A percentile compares a stretch with the other conserved stretches of the same genome.
These are phyloP conservation scores for Cicer chorassanicum DNA, from an alignment of 306 rosid species.

Conservation along the genomic window DNA sequence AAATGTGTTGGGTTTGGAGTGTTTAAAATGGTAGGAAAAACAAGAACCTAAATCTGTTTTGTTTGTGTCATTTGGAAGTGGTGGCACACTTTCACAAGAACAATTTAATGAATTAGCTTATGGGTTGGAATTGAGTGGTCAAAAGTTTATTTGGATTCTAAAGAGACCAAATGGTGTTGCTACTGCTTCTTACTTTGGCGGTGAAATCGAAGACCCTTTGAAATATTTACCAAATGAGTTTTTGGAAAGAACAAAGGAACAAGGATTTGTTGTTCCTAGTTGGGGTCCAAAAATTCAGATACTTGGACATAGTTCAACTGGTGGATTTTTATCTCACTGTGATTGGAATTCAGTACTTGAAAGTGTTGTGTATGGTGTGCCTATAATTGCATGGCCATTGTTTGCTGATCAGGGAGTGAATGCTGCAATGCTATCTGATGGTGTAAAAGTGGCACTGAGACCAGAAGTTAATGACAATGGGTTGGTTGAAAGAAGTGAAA, in stretches of 20 bases:
- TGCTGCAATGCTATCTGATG: neutral
- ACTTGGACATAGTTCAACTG: conserved; percentile 39
- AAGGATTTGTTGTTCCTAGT: conserved; percentile 40
- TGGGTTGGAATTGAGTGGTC: conserved; percentile 43
- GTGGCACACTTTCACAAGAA: conserved; percentile 2
- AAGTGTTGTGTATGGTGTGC: conserved; percentile 39
- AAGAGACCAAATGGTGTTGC: conserved; percentile 35
- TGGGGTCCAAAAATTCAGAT: conserved; percentile 46
- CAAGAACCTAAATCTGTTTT: conserved; percentile 46
- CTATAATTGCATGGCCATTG: conserved; percentile 46
- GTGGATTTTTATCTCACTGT: conserved; percentile 46
- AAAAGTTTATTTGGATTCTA: conserved; percentile 45
- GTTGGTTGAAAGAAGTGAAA: conserved; percentile 44
- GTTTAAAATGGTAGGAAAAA: conserved; percentile 41
- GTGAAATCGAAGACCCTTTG: conserved; percentile 29
- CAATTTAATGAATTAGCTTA: conserved; percentile 44
- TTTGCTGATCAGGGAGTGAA: conserved; percentile 33
- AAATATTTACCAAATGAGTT: conserved; percentile 34
- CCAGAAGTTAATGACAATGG: conserved; percentile 38
- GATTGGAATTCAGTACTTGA: conserved; percentile 50
- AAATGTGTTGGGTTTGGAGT: conserved; percentile 19
- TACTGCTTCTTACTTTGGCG: conserved; percentile 13
- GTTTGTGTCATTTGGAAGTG: conserved; percentile 43
- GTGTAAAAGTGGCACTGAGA: conserved; percentile 47
- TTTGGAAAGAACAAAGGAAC: conserved; percentile 41